Evolutionary conservation across 768 basidiomycete genomes (phyloP), one percentile per base, ranked within the genome.

Genomic region (Tulasnella sp.): DNA sequence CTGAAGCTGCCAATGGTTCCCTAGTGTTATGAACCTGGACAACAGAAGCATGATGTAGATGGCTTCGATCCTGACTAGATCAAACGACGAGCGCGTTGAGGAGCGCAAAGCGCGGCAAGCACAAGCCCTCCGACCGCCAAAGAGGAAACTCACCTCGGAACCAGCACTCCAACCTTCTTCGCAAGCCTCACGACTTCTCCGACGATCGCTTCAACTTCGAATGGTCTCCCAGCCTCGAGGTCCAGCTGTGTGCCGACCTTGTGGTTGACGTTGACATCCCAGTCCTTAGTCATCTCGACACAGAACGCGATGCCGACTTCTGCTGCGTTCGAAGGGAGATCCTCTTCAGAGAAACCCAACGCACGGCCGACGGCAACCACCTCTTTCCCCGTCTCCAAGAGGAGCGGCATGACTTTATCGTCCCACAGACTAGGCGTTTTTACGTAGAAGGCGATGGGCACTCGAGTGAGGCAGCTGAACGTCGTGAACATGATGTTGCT

Each of bases 401-500:
- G 42, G 10, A 27, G 11, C 1, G 8, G 21, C 34, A 27, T n/a
- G 24, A 27, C 12, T 8, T 25, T 3, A n/a, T n/a, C n/a, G 34
- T 56, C 27, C 8, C 1, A 31, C 0, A 65, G 61, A 17, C 77
- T 74, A 1, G 77, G 76, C 9, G 73, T 67, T 1, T 78, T 73
- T 67, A 80, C 83, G 27, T 82, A 68, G 1, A 76, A 76, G 3
- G 78, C 34, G 34, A 38, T 70, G 2, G 76, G 73, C n/a, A 64
- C 75, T 67, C 75, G 70, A 0, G 77, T 75, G 38, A 84, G 72
- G 0, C 80, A 78, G 0, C 80, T 65, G 55, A 77, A 70, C 4
- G 78, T 75, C 1, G 80, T 76, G 63, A 83, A 78, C 0, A 73
- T 72, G 45, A 80, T 70, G 64, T 83, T 84, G 62, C 65, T 66